Conservation (phyloP, 176 grass and related monocot species). For the Dendrocalamus sinicus region DNA sequence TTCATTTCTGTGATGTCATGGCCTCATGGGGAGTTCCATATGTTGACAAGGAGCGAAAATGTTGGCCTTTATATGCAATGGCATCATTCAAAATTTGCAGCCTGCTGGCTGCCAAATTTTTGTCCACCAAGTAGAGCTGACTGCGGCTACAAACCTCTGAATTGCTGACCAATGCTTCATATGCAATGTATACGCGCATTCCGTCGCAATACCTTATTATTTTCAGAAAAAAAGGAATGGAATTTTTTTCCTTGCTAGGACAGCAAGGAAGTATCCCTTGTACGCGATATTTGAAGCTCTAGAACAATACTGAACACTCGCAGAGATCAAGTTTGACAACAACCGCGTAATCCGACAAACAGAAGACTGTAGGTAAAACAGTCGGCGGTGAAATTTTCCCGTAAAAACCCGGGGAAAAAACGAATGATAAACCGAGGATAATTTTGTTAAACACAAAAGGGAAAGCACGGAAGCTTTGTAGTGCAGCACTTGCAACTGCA, state of each 20-base stretch:
- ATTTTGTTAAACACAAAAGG: background rate
- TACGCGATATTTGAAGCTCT: slow-evolving; percentile 11
- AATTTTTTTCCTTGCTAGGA: background rate
- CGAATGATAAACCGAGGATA: background rate
- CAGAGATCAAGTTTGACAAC: background rate
- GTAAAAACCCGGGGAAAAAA: background rate
- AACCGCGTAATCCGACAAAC: background rate
- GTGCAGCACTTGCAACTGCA: slow-evolving; percentile 64
- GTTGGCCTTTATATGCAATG: slow-evolving; percentile 9
- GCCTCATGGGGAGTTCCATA: slow-evolving; percentile 12
- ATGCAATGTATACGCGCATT: background rate
- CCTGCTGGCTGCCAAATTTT: slow-evolving; percentile 25
- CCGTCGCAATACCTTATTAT: background rate
- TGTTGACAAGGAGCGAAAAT: slow-evolving; percentile 31
- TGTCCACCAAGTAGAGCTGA: background rate
- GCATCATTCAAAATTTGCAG: slow-evolving; percentile 23
- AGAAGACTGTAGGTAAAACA: background rate
- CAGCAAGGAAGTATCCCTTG: background rate
- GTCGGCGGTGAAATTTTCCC: background rate
- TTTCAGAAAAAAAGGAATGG: background rate
- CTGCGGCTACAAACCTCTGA: slow-evolving; percentile 20
- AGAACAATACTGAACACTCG: slow-evolving; percentile 10
- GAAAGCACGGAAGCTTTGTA: slow-evolving; percentile 44
- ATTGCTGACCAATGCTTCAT: slow-evolving; percentile 6
- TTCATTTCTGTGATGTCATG: slow-evolving; percentile 33